A percentile compares a stretch with the other conserved stretches of the same genome.
Conservation (phyloP, 2,329 filamentous ascomycete species). For the Microdochium paspali region DNA sequence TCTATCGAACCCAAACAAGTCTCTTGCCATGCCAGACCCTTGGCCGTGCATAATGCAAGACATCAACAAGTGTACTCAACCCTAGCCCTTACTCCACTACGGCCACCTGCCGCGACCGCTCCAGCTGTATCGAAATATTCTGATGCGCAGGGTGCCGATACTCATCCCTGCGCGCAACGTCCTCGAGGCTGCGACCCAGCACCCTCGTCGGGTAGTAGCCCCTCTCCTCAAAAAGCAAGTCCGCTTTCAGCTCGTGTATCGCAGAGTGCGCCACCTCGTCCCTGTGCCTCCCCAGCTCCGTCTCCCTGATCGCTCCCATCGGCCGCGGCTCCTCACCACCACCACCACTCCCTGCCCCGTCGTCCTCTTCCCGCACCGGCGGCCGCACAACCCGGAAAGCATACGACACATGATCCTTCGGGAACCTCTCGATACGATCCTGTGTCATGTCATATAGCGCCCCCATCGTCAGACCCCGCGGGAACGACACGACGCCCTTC, state of each 20-base stretch:
- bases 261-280: neutral
- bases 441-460: slow-evolving; percentile 2
- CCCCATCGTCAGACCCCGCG: slow-evolving; percentile 1
- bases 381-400: slow-evolving; percentile 1
- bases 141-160: slow-evolving; percentile 1
- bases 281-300: neutral
- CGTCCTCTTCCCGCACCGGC: neutral
- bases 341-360: neutral
- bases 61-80: no score
- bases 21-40: no score
- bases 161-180: neutral
- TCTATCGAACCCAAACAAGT: no score
- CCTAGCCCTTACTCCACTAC: neutral
- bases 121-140: neutral
- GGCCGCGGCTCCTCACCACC: neutral
- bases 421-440: neutral
- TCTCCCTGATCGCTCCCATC: neutral
- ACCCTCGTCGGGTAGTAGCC: slow-evolving; percentile 2
- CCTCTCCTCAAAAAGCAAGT: slow-evolving; percentile 2
- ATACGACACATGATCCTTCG: neutral
- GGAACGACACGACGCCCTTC: neutral
- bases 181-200: slow-evolving; percentile 1
- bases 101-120: neutral
- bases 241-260: neutral
- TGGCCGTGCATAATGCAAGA: no score